Percentiles rank a stretch among this genome's conserved stretches.
Evolutionary conservation across 176 grass and related monocot species (phyloP).

Genomic region (Aegilops tauschii): DNA sequence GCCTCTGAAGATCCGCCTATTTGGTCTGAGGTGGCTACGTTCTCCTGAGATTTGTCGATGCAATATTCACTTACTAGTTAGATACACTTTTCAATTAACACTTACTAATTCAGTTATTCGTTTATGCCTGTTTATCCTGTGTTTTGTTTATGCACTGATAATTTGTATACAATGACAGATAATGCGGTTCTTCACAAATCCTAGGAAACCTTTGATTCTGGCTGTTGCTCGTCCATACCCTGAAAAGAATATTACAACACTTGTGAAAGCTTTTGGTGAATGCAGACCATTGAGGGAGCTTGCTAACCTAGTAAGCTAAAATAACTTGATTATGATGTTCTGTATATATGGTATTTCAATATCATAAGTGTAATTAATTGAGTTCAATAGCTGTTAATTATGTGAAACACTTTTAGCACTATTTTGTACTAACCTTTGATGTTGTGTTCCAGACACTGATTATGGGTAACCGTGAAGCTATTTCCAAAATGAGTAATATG

Average conservation of each 20-base stretch:
- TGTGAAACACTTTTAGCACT: background rate
- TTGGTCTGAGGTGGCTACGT: slow-evolving; percentile 66
- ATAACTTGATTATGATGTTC: background rate
- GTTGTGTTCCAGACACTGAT: slow-evolving; percentile 64
- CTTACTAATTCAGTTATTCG: background rate
- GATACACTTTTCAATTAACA: background rate
- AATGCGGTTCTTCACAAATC: slow-evolving; percentile 93
- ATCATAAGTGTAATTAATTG: background rate
- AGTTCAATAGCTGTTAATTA: slow-evolving; percentile 5
- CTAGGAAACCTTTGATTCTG: slow-evolving; percentile 87
- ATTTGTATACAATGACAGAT: slow-evolving; percentile 49
- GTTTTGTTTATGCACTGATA: slow-evolving; percentile 20
- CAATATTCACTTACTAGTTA: slow-evolving; percentile 30
- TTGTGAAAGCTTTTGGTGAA: slow-evolving; percentile 91
- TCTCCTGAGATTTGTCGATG: slow-evolving; percentile 32
- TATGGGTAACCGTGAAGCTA: slow-evolving; percentile 82
- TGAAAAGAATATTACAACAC: slow-evolving; percentile 80
- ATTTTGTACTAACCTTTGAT: background rate
- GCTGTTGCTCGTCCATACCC: slow-evolving; percentile 73
- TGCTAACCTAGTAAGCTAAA: slow-evolving; percentile 74
- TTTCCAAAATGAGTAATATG: slow-evolving; percentile 78
- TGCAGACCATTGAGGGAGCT: slow-evolving; percentile 68
- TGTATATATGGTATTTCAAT: background rate
- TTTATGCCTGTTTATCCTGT: slow-evolving; percentile 7
- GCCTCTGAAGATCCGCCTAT: slow-evolving; percentile 71